Conservation (phyloP, 1,284 basidiomycete genomes). For the Ustilago trichophora region DNA sequence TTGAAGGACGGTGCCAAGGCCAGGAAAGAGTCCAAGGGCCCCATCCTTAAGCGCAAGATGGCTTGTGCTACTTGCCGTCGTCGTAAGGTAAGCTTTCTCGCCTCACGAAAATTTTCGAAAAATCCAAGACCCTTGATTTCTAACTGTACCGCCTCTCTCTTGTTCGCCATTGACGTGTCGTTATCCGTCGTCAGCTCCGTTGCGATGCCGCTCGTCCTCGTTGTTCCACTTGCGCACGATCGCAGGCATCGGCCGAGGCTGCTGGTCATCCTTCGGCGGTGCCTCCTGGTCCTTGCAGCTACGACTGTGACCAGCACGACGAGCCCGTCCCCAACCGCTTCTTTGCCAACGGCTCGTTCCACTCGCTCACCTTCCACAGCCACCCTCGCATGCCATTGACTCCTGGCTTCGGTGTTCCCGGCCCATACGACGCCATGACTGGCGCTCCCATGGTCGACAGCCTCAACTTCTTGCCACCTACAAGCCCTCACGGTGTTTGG, state of each 20-base stretch:
- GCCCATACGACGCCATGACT: constrained; percentile 23
- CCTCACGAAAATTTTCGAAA: background rate
- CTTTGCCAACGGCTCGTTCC: constrained; percentile 47
- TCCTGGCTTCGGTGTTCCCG: constrained; percentile 34
- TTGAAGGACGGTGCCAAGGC: constrained; percentile 44
- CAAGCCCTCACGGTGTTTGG: constrained; percentile 48
- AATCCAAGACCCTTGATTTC: constrained; percentile 10
- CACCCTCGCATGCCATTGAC: constrained; percentile 42
- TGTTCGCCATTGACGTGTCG: constrained; percentile 6
- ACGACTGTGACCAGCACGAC: constrained; percentile 44
- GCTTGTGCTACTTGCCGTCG: constrained; percentile 49
- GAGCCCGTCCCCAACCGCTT: constrained; percentile 42
- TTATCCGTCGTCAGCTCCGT: constrained; percentile 39
- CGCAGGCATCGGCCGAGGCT: constrained; percentile 50
- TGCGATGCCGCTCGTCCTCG: constrained; percentile 50
- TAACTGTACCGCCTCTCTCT: constrained; percentile 10
- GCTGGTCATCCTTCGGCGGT: constrained; percentile 49
- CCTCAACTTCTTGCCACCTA: constrained; percentile 41
- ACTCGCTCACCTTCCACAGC: constrained; percentile 52
- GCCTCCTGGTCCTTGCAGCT: constrained; percentile 41
- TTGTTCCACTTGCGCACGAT: constrained; percentile 49
- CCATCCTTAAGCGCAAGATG: constrained; percentile 52
- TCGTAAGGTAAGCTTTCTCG: constrained; percentile 34
- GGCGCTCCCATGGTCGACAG: constrained; percentile 37
- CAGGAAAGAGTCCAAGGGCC: constrained; percentile 46